Percentiles rank a stretch among this genome's conserved stretches.
Evolutionary conservation across 139 green algal species (phyloP).

Genomic region (Eudorina sp.): DNA sequence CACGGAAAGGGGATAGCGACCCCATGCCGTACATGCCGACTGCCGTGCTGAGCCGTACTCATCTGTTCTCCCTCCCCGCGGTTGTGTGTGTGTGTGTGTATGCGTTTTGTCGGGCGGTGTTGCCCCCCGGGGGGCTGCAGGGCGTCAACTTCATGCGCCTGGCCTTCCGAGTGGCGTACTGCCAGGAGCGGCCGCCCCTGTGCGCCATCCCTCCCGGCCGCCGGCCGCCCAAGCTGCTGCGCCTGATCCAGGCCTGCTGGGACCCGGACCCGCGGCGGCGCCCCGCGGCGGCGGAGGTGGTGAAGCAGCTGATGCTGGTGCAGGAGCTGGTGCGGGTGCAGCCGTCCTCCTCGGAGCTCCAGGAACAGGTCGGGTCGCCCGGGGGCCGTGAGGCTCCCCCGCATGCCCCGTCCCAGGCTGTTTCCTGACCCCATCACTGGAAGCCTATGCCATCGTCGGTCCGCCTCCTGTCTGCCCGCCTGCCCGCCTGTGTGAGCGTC

Average conservation of each 20-base stretch:
- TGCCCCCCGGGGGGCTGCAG: neutral
- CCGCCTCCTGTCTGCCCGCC: too few species aligned
- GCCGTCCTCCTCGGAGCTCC: neutral
- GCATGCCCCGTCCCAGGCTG: too few species aligned
- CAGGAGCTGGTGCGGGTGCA: neutral
- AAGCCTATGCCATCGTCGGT: too few species aligned
- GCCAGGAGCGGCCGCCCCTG: neutral
- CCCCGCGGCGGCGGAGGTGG: slow-evolving; percentile 6
- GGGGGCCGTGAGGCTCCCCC: too few species aligned
- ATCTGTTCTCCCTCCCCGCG: too few species aligned
- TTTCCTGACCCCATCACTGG: too few species aligned
- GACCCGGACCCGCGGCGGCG: neutral
- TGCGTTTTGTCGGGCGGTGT: too few species aligned
- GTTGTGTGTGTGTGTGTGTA: too few species aligned
- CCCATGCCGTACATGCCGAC: too few species aligned
- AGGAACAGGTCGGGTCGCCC: neutral
- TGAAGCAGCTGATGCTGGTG: slow-evolving; percentile 21
- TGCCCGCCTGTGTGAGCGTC: too few species aligned
- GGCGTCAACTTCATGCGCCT: neutral
- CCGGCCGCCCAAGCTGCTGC: neutral
- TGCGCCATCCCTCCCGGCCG: neutral
- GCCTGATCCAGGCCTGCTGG: neutral
- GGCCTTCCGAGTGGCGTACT: neutral
- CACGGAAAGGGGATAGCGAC: too few species aligned
- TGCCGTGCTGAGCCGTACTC: too few species aligned